phyloP scores from a whole-genome alignment of 192 early-diverging fungal genomes.

The Podila verticillata region DNA sequence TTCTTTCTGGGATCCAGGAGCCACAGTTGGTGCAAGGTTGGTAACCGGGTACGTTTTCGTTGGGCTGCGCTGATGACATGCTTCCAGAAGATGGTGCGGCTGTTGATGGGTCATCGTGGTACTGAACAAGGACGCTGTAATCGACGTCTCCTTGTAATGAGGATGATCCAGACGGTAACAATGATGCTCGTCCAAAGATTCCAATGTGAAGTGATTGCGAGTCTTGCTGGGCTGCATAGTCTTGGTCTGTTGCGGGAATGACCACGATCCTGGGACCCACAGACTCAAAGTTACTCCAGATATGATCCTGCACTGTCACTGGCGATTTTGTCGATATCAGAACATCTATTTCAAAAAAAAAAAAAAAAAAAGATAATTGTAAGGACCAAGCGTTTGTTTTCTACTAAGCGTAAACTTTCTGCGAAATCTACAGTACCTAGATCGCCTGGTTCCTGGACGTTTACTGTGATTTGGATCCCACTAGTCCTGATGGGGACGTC shows the following conservation, averaged over 20 bases:
- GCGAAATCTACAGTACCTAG: not conserved
- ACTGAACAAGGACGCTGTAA: conserved; percentile 21
- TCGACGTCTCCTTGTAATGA: not conserved
- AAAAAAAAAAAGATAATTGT: too few species aligned
- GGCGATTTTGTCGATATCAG: conserved; percentile 35
- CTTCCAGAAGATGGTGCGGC: not conserved
- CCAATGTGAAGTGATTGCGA: conserved; percentile 47
- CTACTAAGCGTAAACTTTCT: not conserved
- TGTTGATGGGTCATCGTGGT: conserved; percentile 15
- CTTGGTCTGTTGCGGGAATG: conserved; percentile 41
- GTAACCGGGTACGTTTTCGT: conserved; percentile 29
- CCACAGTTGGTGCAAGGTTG: conserved; percentile 78
- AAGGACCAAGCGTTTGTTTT: too few species aligned
- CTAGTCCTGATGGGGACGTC: conserved; percentile 23
- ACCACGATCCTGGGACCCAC: conserved; percentile 21
- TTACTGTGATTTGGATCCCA: conserved; percentile 28
- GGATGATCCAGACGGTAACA: conserved; percentile 3
- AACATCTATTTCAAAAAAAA: conserved; percentile 47
- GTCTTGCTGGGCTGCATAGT: conserved; percentile 44
- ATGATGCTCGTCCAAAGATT: conserved; percentile 50
- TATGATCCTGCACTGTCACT: conserved; percentile 54
- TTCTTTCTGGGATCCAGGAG: conserved; percentile 67
- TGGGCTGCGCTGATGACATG: not conserved
- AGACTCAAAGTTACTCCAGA: conserved; percentile 57
- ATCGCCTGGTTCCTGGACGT: conserved; percentile 33